phyloP scores from a whole-genome alignment of 805 yeast genomes.

The Candida maesae region DNA sequence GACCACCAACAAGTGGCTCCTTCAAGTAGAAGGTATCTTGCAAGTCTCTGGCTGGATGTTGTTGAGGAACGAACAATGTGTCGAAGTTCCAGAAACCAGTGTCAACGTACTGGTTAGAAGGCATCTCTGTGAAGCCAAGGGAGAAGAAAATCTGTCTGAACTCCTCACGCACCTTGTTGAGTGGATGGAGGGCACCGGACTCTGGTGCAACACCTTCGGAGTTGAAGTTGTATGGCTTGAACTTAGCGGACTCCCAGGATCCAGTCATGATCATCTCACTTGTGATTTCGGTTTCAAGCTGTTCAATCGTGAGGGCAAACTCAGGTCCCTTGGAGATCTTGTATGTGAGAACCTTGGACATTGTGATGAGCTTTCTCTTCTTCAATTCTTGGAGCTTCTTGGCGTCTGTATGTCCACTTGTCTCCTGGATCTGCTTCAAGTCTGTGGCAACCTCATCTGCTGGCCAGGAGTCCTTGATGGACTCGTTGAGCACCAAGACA shows the following conservation, averaged over 20 bases:
- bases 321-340: slow-evolving; percentile 75
- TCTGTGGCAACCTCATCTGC: slow-evolving; percentile 64
- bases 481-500: slow-evolving; percentile 56
- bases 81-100: slow-evolving; percentile 99
- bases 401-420: slow-evolving; percentile 55
- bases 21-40: slow-evolving; percentile 98
- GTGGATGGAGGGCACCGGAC: slow-evolving; percentile 95
- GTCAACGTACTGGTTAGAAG: slow-evolving; percentile 96
- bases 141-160: slow-evolving; percentile 96
- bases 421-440: slow-evolving; percentile 50
- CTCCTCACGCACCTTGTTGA: slow-evolving; percentile 95
- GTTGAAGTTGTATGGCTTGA: slow-evolving; percentile 94
- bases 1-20: slow-evolving; percentile 79
- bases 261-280: slow-evolving; percentile 85
- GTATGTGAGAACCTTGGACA: slow-evolving; percentile 73
- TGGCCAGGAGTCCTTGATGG: slow-evolving; percentile 46
- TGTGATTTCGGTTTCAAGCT: slow-evolving; percentile 90
- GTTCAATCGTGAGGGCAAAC: slow-evolving; percentile 75
- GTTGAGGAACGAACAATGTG: slow-evolving; percentile 95
- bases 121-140: slow-evolving; percentile 99
- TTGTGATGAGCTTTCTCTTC: slow-evolving; percentile 81
- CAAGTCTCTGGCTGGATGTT: slow-evolving; percentile 98
- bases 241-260: slow-evolving; percentile 75
- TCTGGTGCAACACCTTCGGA: slow-evolving; percentile 87
- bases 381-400: slow-evolving; percentile 80